phyloP scores from a whole-genome alignment of 192 early-diverging fungal species.

The Cetraspora pellucida region DNA sequence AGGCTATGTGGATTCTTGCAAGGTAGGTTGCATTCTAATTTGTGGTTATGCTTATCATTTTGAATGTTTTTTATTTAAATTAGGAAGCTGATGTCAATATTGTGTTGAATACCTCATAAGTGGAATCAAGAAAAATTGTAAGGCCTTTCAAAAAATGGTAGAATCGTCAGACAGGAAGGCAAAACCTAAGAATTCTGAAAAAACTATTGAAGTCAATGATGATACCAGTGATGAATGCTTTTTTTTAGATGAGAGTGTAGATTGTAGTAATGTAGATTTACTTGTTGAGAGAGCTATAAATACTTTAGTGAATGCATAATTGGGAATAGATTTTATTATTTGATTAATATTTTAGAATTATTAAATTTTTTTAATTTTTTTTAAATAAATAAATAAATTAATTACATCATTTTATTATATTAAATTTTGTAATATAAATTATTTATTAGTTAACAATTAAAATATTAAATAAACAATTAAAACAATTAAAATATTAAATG shows the following conservation, averaged over 20 bases:
- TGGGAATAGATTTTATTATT: neutral
- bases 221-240: neutral
- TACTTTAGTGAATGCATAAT: neutral
- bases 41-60: slow-evolving; percentile 19
- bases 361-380: too few species aligned
- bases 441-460: too few species aligned
- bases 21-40: slow-evolving; percentile 23
- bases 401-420: neutral
- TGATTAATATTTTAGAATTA: neutral
- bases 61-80: slow-evolving; percentile 16
- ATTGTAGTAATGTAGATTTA: neutral
- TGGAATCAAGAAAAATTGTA: too few species aligned
- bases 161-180: neutral
- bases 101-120: neutral
- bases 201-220: too few species aligned
- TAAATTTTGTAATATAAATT: too few species aligned
- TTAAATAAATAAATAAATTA: neutral
- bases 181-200: neutral
- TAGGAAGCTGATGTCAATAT: neutral
- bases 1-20: neutral
- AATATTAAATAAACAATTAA: too few species aligned
- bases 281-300: neutral
- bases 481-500: too few species aligned
- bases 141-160: too few species aligned
- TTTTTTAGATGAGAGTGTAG: slow-evolving; percentile 12